Evolutionary conservation across 1,139 yeast genomes (phyloP).

Genomic region (Chernovozyma sophiae-reginae): DNA sequence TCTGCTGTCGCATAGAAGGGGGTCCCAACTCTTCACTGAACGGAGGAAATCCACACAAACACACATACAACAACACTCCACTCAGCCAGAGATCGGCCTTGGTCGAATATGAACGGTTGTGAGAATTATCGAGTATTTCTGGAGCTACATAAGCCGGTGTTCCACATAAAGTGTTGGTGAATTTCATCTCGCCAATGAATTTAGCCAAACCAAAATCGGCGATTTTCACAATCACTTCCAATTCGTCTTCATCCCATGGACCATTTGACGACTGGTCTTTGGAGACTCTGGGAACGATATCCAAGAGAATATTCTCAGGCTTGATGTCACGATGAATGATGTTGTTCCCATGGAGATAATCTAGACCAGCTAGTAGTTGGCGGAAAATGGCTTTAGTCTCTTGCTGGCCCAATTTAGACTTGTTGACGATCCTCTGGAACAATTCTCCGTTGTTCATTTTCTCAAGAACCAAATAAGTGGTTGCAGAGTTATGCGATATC

Average conservation of each 20-base stretch:
- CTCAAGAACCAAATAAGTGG: conserved; percentile 68
- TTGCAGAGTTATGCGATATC: conserved; percentile 45
- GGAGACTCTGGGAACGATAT: conserved; percentile 47
- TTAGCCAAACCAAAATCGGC: conserved; percentile 83
- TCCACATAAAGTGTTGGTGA: conserved; percentile 76
- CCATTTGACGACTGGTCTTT: conserved; percentile 55
- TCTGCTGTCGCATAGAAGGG: conserved; percentile 73
- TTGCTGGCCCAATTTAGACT: conserved; percentile 54
- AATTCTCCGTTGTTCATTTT: conserved; percentile 73
- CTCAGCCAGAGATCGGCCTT: conserved; percentile 80
- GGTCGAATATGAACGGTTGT: conserved; percentile 58
- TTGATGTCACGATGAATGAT: conserved; percentile 87
- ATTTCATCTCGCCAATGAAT: conserved; percentile 70
- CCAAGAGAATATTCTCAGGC: conserved; percentile 84
- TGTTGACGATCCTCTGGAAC: conserved; percentile 64
- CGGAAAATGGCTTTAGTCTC: conserved; percentile 60
- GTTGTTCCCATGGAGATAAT: conserved; percentile 64
- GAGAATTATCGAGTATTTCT: conserved; percentile 49
- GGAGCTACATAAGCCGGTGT: conserved; percentile 87
- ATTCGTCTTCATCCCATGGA: conserved; percentile 66
- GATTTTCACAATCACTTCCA: conserved; percentile 62
- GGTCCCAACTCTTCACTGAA: conserved; percentile 80
- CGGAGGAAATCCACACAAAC: conserved; percentile 82
- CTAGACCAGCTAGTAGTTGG: conserved; percentile 60
- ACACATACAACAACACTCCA: conserved; percentile 71